Conservation (phyloP, 2,329 filamentous ascomycete genomes). For the Claviceps pusilla region DNA sequence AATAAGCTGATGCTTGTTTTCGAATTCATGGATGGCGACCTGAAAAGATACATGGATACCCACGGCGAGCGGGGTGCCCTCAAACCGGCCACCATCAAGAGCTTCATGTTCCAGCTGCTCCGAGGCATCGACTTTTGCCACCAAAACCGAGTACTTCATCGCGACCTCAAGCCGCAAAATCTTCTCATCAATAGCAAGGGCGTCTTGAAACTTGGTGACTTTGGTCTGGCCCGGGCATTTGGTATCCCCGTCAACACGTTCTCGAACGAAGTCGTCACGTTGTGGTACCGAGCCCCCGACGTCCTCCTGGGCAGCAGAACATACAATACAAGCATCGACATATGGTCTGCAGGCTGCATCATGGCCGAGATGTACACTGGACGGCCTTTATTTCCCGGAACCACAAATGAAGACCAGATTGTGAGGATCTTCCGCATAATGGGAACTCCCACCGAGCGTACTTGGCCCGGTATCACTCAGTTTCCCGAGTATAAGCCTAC, state of each 20-base stretch:
- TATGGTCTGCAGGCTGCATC: slow-evolving; percentile 97
- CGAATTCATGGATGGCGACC: slow-evolving; percentile 94
- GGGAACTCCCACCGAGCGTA: slow-evolving; percentile 90
- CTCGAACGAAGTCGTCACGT: slow-evolving; percentile 90
- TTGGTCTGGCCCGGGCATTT: slow-evolving; percentile 84
- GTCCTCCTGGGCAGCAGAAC: slow-evolving; percentile 86
- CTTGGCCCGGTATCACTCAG: slow-evolving; percentile 87
- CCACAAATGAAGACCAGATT: slow-evolving; percentile 95
- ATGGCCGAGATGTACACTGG: slow-evolving; percentile 99
- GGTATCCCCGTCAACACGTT: slow-evolving; percentile 97
- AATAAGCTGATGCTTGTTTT: slow-evolving; percentile 99
- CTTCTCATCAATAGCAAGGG: slow-evolving; percentile 87
- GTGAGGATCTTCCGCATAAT: slow-evolving; percentile 96
- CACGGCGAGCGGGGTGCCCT: slow-evolving; percentile 78
- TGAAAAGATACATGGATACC: slow-evolving; percentile 98
- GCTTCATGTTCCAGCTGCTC: slow-evolving; percentile 96
- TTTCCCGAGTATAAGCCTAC: slow-evolving; percentile 96
- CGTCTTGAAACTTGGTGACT: slow-evolving; percentile 83
- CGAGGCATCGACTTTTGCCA: slow-evolving; percentile 96
- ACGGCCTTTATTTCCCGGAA: slow-evolving; percentile 86
- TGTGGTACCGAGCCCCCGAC: slow-evolving; percentile 95
- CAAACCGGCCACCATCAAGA: slow-evolving; percentile 85
- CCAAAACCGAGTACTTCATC: slow-evolving; percentile 88
- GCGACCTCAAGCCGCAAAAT: slow-evolving; percentile 92
- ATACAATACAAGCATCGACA: slow-evolving; percentile 99